phyloP scores from a whole-genome alignment of 106 monocot genomes.

The Agapanthus africanus region DNA sequence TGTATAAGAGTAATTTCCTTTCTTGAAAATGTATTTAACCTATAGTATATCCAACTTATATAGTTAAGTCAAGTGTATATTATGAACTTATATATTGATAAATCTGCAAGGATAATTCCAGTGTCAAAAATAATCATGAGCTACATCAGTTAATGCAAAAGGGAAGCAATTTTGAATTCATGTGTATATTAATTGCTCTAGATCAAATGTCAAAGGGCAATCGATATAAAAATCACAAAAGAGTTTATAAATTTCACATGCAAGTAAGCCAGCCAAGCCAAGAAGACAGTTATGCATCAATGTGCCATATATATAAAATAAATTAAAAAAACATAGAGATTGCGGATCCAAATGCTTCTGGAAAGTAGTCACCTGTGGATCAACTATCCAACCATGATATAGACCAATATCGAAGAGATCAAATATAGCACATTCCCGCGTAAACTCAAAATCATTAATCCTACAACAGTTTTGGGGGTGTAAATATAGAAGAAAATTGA shows the following conservation, averaged over 20 bases:
- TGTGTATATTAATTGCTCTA: too few species aligned
- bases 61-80: background rate
- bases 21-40: too few species aligned
- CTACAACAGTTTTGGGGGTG: too few species aligned
- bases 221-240: too few species aligned
- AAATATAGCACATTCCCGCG: conserved; percentile 89
- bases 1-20: background rate
- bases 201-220: too few species aligned
- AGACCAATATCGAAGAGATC: conserved; percentile 93
- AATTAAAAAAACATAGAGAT: too few species aligned
- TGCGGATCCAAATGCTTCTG: background rate
- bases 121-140: background rate
- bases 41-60: background rate
- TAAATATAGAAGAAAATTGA: too few species aligned
- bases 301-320: too few species aligned
- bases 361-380: conserved; percentile 95
- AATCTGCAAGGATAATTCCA: background rate
- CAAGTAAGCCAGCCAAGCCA: too few species aligned
- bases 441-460: conserved; percentile 95
- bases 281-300: too few species aligned
- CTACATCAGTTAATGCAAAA: background rate
- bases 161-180: background rate
- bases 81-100: background rate
- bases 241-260: too few species aligned
- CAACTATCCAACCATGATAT: conserved; percentile 97